Conservation (phyloP, 352 stramenopile genomes). For the Phytophthora litchii region DNA sequence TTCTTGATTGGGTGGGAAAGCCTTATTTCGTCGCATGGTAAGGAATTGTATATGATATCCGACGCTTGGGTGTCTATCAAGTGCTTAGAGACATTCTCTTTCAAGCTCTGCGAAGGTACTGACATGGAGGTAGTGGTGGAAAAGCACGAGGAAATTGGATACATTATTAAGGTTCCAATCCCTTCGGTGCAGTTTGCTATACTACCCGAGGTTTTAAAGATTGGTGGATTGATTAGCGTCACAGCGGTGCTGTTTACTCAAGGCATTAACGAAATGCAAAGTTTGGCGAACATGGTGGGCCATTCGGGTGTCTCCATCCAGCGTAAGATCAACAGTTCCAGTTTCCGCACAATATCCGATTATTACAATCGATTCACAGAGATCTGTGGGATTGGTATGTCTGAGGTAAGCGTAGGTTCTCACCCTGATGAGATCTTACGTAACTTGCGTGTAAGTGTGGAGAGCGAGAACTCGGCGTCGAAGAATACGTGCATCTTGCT, state of each 20-base stretch:
- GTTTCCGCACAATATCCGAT: conserved; percentile 69
- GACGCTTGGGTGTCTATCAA: conserved; percentile 91
- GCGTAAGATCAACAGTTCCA: conserved; percentile 82
- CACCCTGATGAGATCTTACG: conserved; percentile 73
- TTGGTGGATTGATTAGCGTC: conserved; percentile 67
- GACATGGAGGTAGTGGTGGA: conserved; percentile 61
- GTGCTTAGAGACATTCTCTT: conserved; percentile 84
- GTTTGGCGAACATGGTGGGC: conserved; percentile 89
- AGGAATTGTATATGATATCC: conserved; percentile 95
- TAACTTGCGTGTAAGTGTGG: conserved; percentile 67
- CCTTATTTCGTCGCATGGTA: conserved; percentile 94
- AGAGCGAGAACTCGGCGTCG: conserved; percentile 72
- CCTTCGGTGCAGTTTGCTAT: conserved; percentile 48
- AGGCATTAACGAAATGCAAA: conserved; percentile 95
- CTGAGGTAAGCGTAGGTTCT: conserved; percentile 58
- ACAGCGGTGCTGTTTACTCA: conserved; percentile 87
- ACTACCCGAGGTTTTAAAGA: conserved; percentile 57
- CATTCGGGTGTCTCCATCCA: conserved; percentile 84
- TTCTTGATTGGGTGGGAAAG: conserved; percentile 95
- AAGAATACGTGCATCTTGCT: conserved; percentile 91
- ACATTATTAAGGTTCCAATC: conserved; percentile 69
- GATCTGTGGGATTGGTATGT: conserved; percentile 42
- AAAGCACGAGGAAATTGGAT: conserved; percentile 64
- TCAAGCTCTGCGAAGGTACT: conserved; percentile 67
- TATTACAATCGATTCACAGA: conserved; percentile 77